Evolutionary conservation across 305 asterid species (phyloP).

Genomic region (Rubia peregrina): DNA sequence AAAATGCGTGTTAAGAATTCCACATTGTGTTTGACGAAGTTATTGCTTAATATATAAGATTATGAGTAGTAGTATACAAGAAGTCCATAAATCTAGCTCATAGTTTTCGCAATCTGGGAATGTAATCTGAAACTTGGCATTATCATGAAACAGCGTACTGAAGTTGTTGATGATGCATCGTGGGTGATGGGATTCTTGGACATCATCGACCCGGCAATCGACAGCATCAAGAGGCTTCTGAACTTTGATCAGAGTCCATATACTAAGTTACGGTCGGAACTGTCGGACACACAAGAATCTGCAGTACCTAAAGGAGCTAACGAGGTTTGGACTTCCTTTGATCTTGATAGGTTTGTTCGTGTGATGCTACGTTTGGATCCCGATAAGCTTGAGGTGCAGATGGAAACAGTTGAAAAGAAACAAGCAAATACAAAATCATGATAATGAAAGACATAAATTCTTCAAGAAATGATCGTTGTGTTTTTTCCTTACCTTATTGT

Average conservation of each 20-base stretch:
- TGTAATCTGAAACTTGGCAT: not conserved
- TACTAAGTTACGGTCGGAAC: constrained; percentile 28
- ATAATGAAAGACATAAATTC: not conserved
- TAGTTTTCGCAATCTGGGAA: no score
- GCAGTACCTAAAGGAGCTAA: constrained; percentile 12
- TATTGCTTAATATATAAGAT: no score
- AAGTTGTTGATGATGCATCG: constrained; percentile 84
- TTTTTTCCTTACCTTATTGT: not conserved
- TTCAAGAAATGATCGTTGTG: not conserved
- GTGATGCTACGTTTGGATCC: constrained; percentile 56
- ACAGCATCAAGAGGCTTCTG: constrained; percentile 68
- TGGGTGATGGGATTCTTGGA: constrained; percentile 97
- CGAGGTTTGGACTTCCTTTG: constrained; percentile 36
- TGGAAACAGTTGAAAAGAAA: constrained; percentile 23
- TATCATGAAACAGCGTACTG: constrained; percentile 66
- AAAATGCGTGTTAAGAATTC: no score
- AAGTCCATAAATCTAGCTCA: no score
- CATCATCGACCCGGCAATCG: constrained; percentile 85
- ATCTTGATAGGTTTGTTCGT: constrained; percentile 54
- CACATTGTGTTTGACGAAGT: no score
- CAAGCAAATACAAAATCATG: not conserved
- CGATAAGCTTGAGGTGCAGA: constrained; percentile 47
- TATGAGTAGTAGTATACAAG: no score
- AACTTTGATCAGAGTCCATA: constrained; percentile 29
- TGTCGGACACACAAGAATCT: constrained; percentile 16